phyloP scores from a whole-genome alignment of 2,329 filamentous ascomycete species.

The Botryotinia calthae region DNA sequence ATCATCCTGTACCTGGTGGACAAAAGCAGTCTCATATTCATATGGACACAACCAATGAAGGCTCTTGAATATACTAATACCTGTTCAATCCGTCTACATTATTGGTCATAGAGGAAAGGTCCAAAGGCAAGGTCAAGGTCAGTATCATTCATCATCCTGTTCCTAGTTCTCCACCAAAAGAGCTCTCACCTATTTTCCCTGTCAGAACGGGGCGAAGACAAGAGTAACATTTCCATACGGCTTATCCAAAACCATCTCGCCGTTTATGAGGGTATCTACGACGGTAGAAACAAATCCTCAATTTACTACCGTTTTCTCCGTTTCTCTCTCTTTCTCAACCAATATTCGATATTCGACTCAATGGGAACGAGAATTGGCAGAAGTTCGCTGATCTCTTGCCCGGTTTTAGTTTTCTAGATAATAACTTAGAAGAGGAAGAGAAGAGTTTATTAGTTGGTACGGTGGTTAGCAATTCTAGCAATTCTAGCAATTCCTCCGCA shows the following conservation, averaged over 20 bases:
- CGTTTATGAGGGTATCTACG: neutral
- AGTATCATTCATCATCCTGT: neutral
- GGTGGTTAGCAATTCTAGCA: neutral
- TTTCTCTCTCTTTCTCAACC: neutral
- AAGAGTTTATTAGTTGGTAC: neutral
- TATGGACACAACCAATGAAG: conserved; percentile 1
- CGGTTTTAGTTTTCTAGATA: neutral
- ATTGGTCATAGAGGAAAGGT: neutral
- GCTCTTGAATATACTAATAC: neutral
- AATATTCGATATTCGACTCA: neutral
- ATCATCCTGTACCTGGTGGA: neutral
- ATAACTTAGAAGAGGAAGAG: neutral
- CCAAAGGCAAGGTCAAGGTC: neutral
- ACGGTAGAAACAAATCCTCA: neutral
- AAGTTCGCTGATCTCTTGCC: neutral
- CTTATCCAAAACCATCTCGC: neutral
- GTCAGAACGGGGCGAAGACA: neutral
- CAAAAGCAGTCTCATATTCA: neutral
- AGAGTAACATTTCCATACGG: neutral
- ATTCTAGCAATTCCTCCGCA: neutral
- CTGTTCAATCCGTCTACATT: neutral
- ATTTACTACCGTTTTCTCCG: neutral
- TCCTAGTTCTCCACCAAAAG: conserved; percentile 5
- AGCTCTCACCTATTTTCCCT: neutral
- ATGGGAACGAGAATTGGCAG: neutral